A percentile compares a stretch with the other conserved stretches of the same genome.
Conservation (phyloP, 2,329 filamentous ascomycete species). For the Aspergillus ibericus region DNA sequence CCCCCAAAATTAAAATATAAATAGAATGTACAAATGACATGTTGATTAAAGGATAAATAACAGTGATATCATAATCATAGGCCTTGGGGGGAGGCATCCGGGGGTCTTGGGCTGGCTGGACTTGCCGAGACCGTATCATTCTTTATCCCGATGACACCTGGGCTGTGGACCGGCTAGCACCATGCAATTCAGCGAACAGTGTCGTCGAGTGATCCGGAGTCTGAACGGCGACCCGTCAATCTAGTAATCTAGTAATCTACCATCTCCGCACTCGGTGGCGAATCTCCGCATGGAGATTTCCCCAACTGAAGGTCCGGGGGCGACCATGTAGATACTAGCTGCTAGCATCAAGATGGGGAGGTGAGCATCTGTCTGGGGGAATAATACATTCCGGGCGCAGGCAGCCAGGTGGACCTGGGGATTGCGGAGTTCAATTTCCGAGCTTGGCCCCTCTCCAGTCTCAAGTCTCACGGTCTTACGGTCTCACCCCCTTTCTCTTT, state of each 20-base stretch:
- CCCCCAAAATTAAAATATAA: too few species aligned
- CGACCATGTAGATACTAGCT: neutral
- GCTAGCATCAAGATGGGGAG: neutral
- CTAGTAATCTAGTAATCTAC: neutral
- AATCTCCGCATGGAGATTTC: slow-evolving; percentile 1
- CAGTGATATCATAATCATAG: too few species aligned
- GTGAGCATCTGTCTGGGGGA: slow-evolving; percentile 4
- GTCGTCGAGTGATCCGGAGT: neutral
- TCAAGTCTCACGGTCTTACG: neutral
- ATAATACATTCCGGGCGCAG: slow-evolving; percentile 9
- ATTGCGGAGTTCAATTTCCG: slow-evolving; percentile 23
- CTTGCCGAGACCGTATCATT: slow-evolving; percentile 17
- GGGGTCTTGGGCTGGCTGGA: slow-evolving; percentile 4
- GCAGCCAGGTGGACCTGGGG: slow-evolving; percentile 13
- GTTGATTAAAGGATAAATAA: too few species aligned
- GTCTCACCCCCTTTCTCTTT: neutral
- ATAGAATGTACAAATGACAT: too few species aligned
- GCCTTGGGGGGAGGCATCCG: too few species aligned
- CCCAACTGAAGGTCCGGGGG: neutral
- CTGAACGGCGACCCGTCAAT: too few species aligned
- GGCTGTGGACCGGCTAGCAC: neutral
- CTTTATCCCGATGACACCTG: slow-evolving; percentile 10
- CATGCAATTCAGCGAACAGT: neutral
- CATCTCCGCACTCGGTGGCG: neutral
- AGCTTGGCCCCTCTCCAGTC: slow-evolving; percentile 1